Base-by-base conservation (phyloP, 257 asterid genomes). In the Gentiana dahurica region DNA sequence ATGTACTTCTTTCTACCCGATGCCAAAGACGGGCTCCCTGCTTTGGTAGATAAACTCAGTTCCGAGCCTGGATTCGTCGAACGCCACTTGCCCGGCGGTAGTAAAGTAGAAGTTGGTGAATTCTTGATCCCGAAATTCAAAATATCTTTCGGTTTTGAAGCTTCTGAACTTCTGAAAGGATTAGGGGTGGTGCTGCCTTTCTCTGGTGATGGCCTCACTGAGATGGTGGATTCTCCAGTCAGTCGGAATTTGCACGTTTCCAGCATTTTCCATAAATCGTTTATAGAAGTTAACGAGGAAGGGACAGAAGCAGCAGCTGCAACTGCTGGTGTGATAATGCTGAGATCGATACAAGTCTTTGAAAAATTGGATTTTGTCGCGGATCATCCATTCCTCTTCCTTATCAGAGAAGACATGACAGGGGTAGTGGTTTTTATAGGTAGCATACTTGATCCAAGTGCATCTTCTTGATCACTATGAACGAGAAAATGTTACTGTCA, bases 151-250 rank as follows among this genome's bases (percentile, higher is more conserved):
- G 53, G 34, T 12, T 49, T 49, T 49, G 33, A 24, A 49, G 53
- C 53, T 49, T 12, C 53, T 12, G 12, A 49, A 8, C 15, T 49
- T 24, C 53, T 49, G 15, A 12, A 49, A 49, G 53, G 34, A 24
- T 6, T 49, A 24, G 53, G 53, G 1, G 15, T 49, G 32, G 53
- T 49, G 15, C 34, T 3, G 6, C 53, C 53, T 12, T 49, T 49
- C 34, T 49, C 53, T 2, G 53, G 53, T 12, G 53, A 24, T 47
- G 83, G 73, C 53, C 75, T 81, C 33, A 71, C 76, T 0, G 73
- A 75, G 67, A 76, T 79, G 69, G 79, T 76, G 50, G 86, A 79
- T 34, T 69, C 79, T 43, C 47, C 48, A 1, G 39, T 38, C 4
- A 53, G 74, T 45, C 45, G 59, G 32, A 15, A 67, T 2, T 68